Percentiles rank a stretch among this genome's conserved stretches.
These are phyloP conservation scores for Fusarium hainanense DNA, from an alignment of 2,329 filamentous ascomycete species.

Conservation along the genomic window DNA sequence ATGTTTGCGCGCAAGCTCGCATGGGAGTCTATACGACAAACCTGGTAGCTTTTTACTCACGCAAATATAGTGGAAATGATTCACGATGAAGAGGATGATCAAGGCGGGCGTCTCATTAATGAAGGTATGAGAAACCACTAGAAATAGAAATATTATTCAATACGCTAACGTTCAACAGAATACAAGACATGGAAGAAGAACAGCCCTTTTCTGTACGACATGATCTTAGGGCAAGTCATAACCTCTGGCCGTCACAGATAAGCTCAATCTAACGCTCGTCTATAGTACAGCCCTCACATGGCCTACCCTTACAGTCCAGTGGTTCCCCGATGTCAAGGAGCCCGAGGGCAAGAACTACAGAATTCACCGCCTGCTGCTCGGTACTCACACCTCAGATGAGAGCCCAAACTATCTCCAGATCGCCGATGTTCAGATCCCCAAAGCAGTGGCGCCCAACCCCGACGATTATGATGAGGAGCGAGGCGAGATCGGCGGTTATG, in stretches of 20 bases:
- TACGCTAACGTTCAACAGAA: conserved; percentile 64
- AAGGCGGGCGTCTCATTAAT: conserved; percentile 90
- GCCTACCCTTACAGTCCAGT: conserved; percentile 97
- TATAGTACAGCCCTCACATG: conserved; percentile 87
- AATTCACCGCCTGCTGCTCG: conserved; percentile 88
- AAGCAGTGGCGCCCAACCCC: conserved; percentile 76
- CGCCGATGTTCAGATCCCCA: conserved; percentile 92
- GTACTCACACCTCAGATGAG: conserved; percentile 91
- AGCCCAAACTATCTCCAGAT: conserved; percentile 94
- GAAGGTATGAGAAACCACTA: conserved; percentile 69
- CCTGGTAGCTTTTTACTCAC: conserved; percentile 1
- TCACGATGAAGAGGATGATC: conserved; percentile 76
- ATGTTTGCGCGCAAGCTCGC: conserved; percentile 33
- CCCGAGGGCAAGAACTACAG: conserved; percentile 87
- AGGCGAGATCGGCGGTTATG: conserved; percentile 94
- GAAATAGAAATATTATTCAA: neutral
- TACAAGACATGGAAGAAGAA: conserved; percentile 99
- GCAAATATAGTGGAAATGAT: conserved; percentile 51
- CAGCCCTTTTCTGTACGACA: conserved; percentile 96
- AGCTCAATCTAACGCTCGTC: conserved; percentile 10
- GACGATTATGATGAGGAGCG: conserved; percentile 91
- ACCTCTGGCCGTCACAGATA: neutral
- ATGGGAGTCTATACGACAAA: conserved; percentile 4
- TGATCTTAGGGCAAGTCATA: conserved; percentile 80
- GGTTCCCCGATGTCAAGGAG: conserved; percentile 95